Evolutionary conservation across 139 green algal species (phyloP), one percentile per base, ranked within the genome.

Genomic region (Chlorella sp.): DNA sequence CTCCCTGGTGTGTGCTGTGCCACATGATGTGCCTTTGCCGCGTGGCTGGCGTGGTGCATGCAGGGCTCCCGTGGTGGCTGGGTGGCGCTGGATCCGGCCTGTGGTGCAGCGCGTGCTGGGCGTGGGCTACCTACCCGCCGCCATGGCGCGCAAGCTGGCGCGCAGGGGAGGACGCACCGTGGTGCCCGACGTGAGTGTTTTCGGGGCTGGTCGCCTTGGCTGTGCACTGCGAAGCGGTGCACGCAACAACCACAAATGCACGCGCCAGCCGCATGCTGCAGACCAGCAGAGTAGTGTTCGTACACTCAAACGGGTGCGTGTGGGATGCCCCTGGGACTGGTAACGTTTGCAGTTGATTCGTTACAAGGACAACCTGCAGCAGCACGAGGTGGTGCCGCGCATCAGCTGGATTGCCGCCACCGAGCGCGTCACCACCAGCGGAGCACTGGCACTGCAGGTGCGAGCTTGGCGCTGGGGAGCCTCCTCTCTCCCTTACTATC

Each of bases 61-160:
- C 61, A 67, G 61, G 61, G 23, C 61, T 27, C n/a, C 29, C 29
- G 61, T 67, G 61, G n/a, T 67, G 6, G n/a, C n/a, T 27, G 61
- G 61, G 6, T 67, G 61, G 61, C 29, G 23, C 3, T 67, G n/a
- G 3, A 26, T 34, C 27, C 61, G 61, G 29, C 27, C 29, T 26
- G n/a, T 27, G n/a, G 34, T 67, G 61, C 61, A 30, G 61, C 61
- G 61, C 3, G 61, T 6, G 29, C 23, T 34, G 61, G 61, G 61
- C 27, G 6, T 26, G 10, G 61, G 61, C 23, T 67, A 67, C 61
- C 61, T 67, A 17, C 61, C 61, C 61, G 29, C n/a, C n/a, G 3
- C 61, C 23, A 67, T 67, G 61, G 29, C 61, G 3, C 27, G 14
- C 3, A 4, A 22, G 27, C 61, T 67, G 61, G 61, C 61, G 29